A percentile compares a stretch with the other conserved stretches of the same genome.
These are phyloP conservation scores for Cercospora zeae-maydis DNA, from an alignment of 2,329 filamentous ascomycete species.

Conservation along the genomic window DNA sequence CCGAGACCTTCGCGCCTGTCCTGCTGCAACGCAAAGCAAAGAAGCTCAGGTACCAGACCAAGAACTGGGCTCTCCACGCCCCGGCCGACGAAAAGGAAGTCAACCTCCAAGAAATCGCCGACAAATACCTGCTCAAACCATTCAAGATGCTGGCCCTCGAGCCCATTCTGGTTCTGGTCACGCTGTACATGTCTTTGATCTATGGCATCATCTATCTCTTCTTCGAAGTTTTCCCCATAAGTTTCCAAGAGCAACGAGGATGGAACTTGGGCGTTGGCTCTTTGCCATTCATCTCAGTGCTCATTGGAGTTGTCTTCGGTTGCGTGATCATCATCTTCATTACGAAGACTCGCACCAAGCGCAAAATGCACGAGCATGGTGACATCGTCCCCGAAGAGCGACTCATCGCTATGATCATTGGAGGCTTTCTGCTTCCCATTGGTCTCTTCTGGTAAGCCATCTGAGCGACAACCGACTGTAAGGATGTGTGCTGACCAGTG, in stretches of 20 bases:
- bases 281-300: conserved; percentile 28
- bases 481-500: background rate
- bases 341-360: conserved; percentile 26
- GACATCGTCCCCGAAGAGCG: conserved; percentile 42
- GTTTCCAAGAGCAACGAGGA: conserved; percentile 29
- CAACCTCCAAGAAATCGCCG: conserved; percentile 45
- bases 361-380: conserved; percentile 20
- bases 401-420: conserved; percentile 45
- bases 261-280: conserved; percentile 28
- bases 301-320: conserved; percentile 28
- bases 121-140: conserved; percentile 53
- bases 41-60: conserved; percentile 54
- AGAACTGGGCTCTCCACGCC: conserved; percentile 30
- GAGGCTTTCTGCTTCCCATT: conserved; percentile 41
- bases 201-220: conserved; percentile 33
- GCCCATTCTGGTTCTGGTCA: conserved; percentile 52
- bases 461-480: background rate
- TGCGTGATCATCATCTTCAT: conserved; percentile 21
- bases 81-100: conserved; percentile 43
- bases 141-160: conserved; percentile 33
- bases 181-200: conserved; percentile 33
- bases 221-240: conserved; percentile 33
- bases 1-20: conserved; percentile 48
- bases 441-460: conserved; percentile 42
- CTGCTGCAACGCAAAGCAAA: conserved; percentile 48